Conservation (phyloP, 2,329 filamentous ascomycete species). For the Colletotrichum sp. region DNA sequence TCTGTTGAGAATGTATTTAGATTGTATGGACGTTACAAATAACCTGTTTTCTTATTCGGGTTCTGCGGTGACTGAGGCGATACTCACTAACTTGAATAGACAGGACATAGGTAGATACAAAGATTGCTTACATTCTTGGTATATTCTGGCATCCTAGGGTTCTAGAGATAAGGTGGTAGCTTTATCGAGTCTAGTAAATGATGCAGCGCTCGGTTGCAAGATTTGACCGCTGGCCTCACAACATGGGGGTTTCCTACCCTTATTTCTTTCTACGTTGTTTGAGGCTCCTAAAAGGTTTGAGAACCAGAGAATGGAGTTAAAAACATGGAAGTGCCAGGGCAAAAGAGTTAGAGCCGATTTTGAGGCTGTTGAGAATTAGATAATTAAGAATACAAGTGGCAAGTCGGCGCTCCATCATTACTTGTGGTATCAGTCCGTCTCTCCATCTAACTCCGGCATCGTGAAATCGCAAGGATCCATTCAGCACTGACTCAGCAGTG, state of each 20-base stretch:
- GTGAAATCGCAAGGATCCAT: neutral
- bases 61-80: accelerated
- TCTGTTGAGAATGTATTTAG: neutral
- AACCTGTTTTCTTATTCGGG: accelerated
- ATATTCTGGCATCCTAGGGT: neutral
- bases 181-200: neutral
- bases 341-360: accelerated
- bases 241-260: no score
- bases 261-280: neutral
- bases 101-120: accelerated
- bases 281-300: neutral
- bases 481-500: neutral
- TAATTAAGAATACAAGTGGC: neutral
- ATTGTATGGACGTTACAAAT: neutral
- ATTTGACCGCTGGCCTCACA: no score
- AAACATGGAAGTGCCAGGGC: accelerated
- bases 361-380: neutral
- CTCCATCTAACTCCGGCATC: neutral
- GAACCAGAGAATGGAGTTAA: accelerated
- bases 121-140: neutral
- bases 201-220: no score
- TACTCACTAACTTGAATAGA: neutral
- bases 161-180: neutral
- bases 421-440: neutral
- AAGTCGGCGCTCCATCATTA: neutral